phyloP scores from a whole-genome alignment of 371 early-diverging fungal genomes.

The Coemansia sp. region DNA sequence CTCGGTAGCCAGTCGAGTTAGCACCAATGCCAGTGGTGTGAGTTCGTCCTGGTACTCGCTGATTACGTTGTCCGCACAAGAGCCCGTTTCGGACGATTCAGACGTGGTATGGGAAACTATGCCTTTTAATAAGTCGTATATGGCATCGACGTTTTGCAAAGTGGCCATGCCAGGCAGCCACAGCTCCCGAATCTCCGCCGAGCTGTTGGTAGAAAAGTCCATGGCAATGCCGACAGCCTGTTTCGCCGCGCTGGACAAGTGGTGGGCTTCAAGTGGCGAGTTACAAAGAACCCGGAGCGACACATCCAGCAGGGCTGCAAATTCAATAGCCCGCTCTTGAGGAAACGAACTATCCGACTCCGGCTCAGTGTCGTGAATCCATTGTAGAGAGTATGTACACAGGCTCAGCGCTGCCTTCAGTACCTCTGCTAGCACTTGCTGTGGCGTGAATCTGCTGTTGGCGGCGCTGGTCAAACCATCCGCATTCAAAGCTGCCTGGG shows the following conservation, averaged over 20 bases:
- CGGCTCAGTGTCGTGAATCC: neutral
- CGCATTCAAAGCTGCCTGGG: slow-evolving; percentile 1
- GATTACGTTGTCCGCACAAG: neutral
- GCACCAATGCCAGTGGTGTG: slow-evolving; percentile 31
- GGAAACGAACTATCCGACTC: slow-evolving; percentile 26
- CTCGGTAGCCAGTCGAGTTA: slow-evolving; percentile 38
- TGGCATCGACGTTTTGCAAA: slow-evolving; percentile 18
- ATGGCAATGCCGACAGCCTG: slow-evolving; percentile 38
- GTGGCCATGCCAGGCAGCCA: slow-evolving; percentile 27
- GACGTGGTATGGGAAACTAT: slow-evolving; percentile 8
- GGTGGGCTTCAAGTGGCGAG: slow-evolving; percentile 11
- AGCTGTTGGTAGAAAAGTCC: slow-evolving; percentile 23
- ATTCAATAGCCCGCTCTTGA: slow-evolving; percentile 14
- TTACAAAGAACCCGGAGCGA: slow-evolving; percentile 6
- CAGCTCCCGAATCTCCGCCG: slow-evolving; percentile 6
- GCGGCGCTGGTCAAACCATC: neutral
- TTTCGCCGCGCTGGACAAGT: slow-evolving; percentile 23
- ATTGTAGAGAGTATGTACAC: slow-evolving; percentile 21
- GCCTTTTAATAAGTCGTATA: slow-evolving; percentile 7
- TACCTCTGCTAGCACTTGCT: slow-evolving; percentile 36
- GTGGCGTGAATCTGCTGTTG: slow-evolving; percentile 20
- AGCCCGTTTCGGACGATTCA: neutral
- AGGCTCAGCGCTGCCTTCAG: slow-evolving; percentile 45
- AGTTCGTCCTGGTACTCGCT: slow-evolving; percentile 20
- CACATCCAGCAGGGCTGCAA: slow-evolving; percentile 17